Base-by-base conservation (phyloP, 768 basidiomycete species). In the Mycena leptocephala region DNA sequence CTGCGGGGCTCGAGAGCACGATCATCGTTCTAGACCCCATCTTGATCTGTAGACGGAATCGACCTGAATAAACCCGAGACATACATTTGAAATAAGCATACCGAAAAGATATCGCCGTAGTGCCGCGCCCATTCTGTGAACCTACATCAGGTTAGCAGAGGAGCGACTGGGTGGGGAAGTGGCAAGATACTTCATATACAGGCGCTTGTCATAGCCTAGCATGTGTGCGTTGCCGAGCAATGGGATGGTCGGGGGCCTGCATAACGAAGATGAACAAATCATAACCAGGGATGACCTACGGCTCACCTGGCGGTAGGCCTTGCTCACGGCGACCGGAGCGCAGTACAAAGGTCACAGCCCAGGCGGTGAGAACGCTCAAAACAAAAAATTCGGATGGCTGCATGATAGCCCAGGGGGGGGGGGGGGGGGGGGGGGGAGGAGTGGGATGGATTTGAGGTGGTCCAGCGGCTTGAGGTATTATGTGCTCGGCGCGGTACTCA, bases 61-160 rank as follows among this genome's bases (percentile, higher is more conserved):
- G n/a, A n/a, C n/a, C n/a, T n/a, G n/a, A n/a, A n/a, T n/a, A n/a
- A n/a, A n/a, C n/a, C n/a, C n/a, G n/a, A n/a, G n/a, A 55, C 10
- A 3, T 13, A 55, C 2, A 55, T 55, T 11, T 14, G 53, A 7
- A 11, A 55, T 24, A 14, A 24, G 13, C 13, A 56, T 56, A 67
- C 66, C 1, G 66, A 67, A n/a, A 37, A 56, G 24, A 67, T 55
- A 11, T 67, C 66, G n/a, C 66, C 53, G 66, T 67, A 56, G 22
- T 9, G 13, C 9, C 53, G 66, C 43, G 66, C 66, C 66, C 51
- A 67, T 20, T 67, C 53, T 3, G 66, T 56, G 35, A 67, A 5
- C 26, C 66, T 65, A 28, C 8, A 41, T 51, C 24, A 11, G 53
- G 26, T 7, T 14, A 39, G 37, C 37, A 55, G n/a, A n/a, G n/a